A percentile compares a stretch with the other conserved stretches of the same genome.
phyloP scores from a whole-genome alignment of 164 flowering plant species.

The Tetrastigma voinierianum region DNA sequence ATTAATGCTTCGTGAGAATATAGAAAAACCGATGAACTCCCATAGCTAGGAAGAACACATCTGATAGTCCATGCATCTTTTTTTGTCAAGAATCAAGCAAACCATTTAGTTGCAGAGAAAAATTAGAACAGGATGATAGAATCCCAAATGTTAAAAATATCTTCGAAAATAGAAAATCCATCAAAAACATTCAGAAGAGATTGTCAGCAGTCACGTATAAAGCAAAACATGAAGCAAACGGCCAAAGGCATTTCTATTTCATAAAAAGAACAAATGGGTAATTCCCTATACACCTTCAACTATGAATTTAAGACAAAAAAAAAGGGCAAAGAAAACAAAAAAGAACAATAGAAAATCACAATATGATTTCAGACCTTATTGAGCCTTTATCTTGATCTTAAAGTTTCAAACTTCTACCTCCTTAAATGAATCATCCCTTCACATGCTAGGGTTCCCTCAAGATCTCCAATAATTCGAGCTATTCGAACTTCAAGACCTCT shows the following conservation, averaged over 20 bases:
- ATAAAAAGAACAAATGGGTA: neutral
- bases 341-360: neutral
- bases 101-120: no score
- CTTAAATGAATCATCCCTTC: slow-evolving; percentile 54
- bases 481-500: slow-evolving; percentile 81
- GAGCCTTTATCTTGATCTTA: neutral
- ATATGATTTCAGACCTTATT: neutral
- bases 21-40: no score
- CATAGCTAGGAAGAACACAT: no score
- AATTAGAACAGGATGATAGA: no score
- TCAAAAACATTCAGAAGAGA: no score
- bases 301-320: no score
- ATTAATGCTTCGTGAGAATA: no score
- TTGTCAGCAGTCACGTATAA: no score
- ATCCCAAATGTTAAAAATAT: no score
- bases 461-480: slow-evolving; percentile 79
- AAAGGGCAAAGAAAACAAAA: neutral
- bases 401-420: slow-evolving; percentile 10
- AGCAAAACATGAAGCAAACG: neutral
- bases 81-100: no score
- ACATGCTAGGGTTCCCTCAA: slow-evolving; percentile 82
- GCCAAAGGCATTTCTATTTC: slow-evolving; percentile 2
- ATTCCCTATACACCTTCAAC: slow-evolving; percentile 9
- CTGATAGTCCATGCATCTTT: no score
- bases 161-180: no score